Percentiles rank a stretch among this genome's conserved stretches.
Conservation (phyloP, 345 rosid species). For the rapeseed (Brassica napus) region Da-Ae NC_063435.1:22947501-22948000, state of each 20-base stretch:
- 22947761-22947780: slow-evolving; percentile 35
- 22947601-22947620: background rate
- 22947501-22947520: slow-evolving; percentile 82
- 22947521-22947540: slow-evolving; percentile 69
- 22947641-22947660: slow-evolving; percentile 86
- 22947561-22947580: slow-evolving; percentile 17
- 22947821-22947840: slow-evolving; percentile 57
- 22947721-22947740: slow-evolving; percentile 87
- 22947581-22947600: background rate
- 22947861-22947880: slow-evolving; percentile 54
- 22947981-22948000: slow-evolving; percentile 69
- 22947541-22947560: slow-evolving; percentile 27
- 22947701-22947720: slow-evolving; percentile 98
- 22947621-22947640: slow-evolving; percentile 48
- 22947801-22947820: slow-evolving; percentile 67
- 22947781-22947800: slow-evolving; percentile 37
- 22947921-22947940: background rate
- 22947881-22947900: slow-evolving; percentile 42
- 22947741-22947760: slow-evolving; percentile 94
- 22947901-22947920: background rate
- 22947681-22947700: slow-evolving; percentile 95
- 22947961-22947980: slow-evolving; percentile 28
- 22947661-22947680: slow-evolving; percentile 87
- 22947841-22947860: slow-evolving; percentile 52
- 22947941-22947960: background rate